Base-by-base conservation (phyloP, 768 basidiomycete genomes). In the Cystobasidium ongulense region DNA sequence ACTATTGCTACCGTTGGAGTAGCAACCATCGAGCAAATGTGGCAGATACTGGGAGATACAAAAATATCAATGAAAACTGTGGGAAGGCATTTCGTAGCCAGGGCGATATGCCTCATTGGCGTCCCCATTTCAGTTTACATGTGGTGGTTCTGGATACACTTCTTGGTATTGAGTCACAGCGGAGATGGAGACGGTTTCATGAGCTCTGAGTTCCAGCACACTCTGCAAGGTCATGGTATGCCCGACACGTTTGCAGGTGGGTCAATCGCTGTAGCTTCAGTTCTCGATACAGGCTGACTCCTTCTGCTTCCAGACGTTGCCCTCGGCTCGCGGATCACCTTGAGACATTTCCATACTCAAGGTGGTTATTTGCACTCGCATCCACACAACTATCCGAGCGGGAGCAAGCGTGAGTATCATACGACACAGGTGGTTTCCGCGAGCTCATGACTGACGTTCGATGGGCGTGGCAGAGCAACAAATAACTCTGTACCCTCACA, bases 351-450 rank as follows among this genome's bases (percentile, higher is more conserved):
- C 57, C 92, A 98, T 80, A 99, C 96, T 0, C 95, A 99, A 81
- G 96, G 96, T 31, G 96, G 96, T n/a, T 99, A 98, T 80, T 83
- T 99, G 15, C 96, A 99, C 81, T 98, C 96, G 0, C 96, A 99
- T 81, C 74, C 86, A 0, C 92, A 95, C 79, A 87, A 86, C 64
- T 99, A 95, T 79, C 96, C 95, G 0, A 85, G 84, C 38, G 96
- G 96, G 29, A 92, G 90, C 79, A 86, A 90, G 81, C 96, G 94
- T 96, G 81, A 79, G 86, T 57, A 38, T 7, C 31, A 21, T 25
- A 2, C 36, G 39, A 23, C 3, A 25, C 43, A 17, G 5, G 25
- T 46, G n/a, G n/a, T 46, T 46, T 46, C 57, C 29, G 57, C 15
- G 57, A 31, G 29, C 33, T 15, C 21, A 27, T 35, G 2, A 15